Evolutionary conservation across 2,329 filamentous ascomycete species (phyloP).

Genomic region (Chaetomiaceae sp.): DNA sequence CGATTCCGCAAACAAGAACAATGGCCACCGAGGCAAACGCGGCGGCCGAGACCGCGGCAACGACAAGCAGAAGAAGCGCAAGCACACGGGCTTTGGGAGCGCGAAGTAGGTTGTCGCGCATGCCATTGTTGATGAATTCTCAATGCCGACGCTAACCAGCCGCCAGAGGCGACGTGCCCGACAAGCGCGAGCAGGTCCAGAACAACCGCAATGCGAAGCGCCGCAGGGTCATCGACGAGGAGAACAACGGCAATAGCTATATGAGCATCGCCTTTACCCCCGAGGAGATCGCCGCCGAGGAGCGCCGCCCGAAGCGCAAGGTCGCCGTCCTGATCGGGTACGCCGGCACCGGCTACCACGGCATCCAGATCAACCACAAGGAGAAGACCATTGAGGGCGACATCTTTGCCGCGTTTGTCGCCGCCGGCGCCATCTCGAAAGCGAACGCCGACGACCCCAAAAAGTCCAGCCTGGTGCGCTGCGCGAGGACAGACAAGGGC

Average conservation of each 20-base stretch:
- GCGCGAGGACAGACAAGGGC: conserved; percentile 94
- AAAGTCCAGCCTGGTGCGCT: conserved; percentile 90
- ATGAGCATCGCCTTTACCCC: conserved; percentile 55
- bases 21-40: conserved; percentile 16
- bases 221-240: conserved; percentile 44
- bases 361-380: conserved; percentile 82
- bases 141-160: conserved; percentile 26
- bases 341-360: conserved; percentile 92
- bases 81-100: conserved; percentile 20
- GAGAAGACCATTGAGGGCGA: conserved; percentile 96
- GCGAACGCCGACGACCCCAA: conserved; percentile 95
- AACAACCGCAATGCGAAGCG: conserved; percentile 52
- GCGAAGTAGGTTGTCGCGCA: conserved; percentile 17
- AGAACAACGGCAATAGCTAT: conserved; percentile 44
- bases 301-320: conserved; percentile 88
- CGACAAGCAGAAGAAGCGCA: conserved; percentile 21
- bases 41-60: conserved; percentile 20
- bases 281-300: conserved; percentile 84
- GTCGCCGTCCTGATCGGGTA: conserved; percentile 95
- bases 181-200: conserved; percentile 48
- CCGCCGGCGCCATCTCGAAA: conserved; percentile 89
- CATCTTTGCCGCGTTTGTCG: conserved; percentile 85
- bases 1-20: conserved; percentile 8
- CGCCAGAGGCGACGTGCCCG: conserved; percentile 26
- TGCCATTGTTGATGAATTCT: neutral